Conservation (phyloP, 148 eudicot genomes). For the Fagopyrum homotropicum region DNA sequence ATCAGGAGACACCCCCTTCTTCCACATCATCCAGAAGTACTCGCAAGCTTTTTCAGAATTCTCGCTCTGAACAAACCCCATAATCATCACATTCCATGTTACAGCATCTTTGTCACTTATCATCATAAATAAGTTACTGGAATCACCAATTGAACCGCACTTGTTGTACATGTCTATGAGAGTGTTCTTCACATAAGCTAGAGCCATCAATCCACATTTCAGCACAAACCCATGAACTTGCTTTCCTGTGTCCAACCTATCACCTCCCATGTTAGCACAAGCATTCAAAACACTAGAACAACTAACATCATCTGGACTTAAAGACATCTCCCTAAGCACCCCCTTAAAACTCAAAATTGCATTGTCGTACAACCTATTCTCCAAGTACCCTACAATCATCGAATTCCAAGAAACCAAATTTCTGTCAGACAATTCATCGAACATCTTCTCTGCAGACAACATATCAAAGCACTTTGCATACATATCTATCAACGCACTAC, state of each 20-base stretch:
- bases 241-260: constrained; percentile 23
- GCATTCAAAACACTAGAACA: constrained; percentile 46
- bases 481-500: constrained; percentile 47
- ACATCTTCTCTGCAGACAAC: constrained; percentile 30
- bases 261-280: constrained; percentile 37
- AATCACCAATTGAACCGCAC: constrained; percentile 28
- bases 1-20: constrained; percentile 31
- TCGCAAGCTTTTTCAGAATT: constrained; percentile 43
- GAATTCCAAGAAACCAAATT: constrained; percentile 38
- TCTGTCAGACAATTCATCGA: constrained; percentile 37
- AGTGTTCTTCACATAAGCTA: constrained; percentile 38
- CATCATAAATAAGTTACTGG: constrained; percentile 26
- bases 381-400: constrained; percentile 40
- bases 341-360: constrained; percentile 27
- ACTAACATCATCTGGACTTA: constrained; percentile 33
- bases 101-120: constrained; percentile 34
- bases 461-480: constrained; percentile 35
- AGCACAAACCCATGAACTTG: constrained; percentile 36
- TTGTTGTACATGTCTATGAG: constrained; percentile 49
- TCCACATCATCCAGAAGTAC: constrained; percentile 35
- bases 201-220: constrained; percentile 27
- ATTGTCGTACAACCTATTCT: constrained; percentile 16
- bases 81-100: constrained; percentile 44
- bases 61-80: constrained; percentile 29
- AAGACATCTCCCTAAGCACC: constrained; percentile 19